A percentile compares a stretch with the other conserved stretches of the same genome.
Evolutionary conservation across 2,329 filamentous ascomycete species (phyloP).

Genomic region (Aspergillus sp.): DNA sequence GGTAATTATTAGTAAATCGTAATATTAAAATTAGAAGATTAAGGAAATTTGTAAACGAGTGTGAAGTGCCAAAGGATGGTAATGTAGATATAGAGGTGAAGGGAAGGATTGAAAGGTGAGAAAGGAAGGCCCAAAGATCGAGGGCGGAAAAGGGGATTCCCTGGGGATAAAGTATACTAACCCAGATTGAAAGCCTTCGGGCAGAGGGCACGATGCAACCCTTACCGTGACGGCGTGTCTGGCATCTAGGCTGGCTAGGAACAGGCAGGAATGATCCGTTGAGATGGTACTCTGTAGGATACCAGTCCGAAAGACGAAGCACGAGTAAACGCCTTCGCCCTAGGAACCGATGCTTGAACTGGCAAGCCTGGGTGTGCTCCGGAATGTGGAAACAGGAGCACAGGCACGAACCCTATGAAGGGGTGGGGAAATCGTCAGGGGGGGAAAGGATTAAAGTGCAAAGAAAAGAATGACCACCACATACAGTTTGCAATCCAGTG

Average conservation of each 20-base stretch:
- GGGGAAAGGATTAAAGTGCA: constrained; percentile 28
- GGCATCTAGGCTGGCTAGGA: constrained; percentile 46
- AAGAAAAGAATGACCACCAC: constrained; percentile 33
- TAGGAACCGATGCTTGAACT: constrained; percentile 37
- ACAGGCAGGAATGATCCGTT: constrained; percentile 44
- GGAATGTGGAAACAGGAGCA: constrained; percentile 41
- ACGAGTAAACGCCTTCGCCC: constrained; percentile 53
- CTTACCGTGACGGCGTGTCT: constrained; percentile 48
- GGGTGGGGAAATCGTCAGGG: constrained; percentile 43
- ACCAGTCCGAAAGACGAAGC: constrained; percentile 43
- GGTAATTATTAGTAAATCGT: constrained; percentile 34
- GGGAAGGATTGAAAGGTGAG: constrained; percentile 16
- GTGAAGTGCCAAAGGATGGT: constrained; percentile 1
- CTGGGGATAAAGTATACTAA: constrained; percentile 38
- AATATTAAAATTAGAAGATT: constrained; percentile 25
- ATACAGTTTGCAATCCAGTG: constrained; percentile 37
- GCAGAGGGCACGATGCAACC: constrained; percentile 44
- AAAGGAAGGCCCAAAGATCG: constrained; percentile 12
- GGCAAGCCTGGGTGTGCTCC: constrained; percentile 35
- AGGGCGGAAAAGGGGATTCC: constrained; percentile 25
- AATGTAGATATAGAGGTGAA: constrained; percentile 17
- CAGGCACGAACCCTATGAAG: constrained; percentile 45
- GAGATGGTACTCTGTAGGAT: constrained; percentile 38
- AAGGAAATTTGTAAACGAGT: constrained; percentile 12
- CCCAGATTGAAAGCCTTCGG: constrained; percentile 45